Evolutionary conservation across 306 rosid species (phyloP).

Genomic region (Quercus robur): DNA sequence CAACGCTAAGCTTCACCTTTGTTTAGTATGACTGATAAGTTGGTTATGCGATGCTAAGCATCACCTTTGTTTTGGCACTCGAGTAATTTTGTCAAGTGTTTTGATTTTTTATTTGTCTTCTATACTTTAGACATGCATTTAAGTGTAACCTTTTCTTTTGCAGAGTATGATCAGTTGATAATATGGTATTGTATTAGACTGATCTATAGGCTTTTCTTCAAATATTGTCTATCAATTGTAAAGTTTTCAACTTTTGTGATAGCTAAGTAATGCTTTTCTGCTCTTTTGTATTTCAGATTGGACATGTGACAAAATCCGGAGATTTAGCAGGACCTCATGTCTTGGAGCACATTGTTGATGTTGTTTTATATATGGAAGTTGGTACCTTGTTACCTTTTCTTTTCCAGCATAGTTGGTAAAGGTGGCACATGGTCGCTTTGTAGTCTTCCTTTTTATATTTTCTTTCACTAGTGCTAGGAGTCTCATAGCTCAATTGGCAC

Average conservation of each 20-base stretch:
- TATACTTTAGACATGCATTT: not conserved
- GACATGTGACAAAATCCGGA: conserved; percentile 89
- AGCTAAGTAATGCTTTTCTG: not conserved
- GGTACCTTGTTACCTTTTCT: conserved; percentile 48
- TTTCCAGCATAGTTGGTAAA: conserved; percentile 25
- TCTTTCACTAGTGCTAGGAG: not conserved
- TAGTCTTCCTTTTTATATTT: conserved; percentile 8
- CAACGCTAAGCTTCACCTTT: not conserved
- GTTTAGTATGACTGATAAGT: not conserved
- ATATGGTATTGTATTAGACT: conserved; percentile 10
- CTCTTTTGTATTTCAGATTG: conserved; percentile 57
- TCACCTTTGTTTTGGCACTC: not conserved
- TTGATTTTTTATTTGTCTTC: not conserved
- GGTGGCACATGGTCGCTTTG: not conserved
- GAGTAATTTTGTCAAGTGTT: not conserved
- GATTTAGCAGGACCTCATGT: conserved; percentile 94
- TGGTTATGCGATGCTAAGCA: not conserved
- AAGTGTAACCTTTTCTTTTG: not conserved
- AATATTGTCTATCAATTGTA: conserved; percentile 11
- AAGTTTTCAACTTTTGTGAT: conserved; percentile 9
- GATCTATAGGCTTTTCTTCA: conserved; percentile 11
- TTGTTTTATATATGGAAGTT: conserved; percentile 90
- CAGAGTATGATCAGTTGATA: not conserved
- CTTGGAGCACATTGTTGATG: conserved; percentile 95
- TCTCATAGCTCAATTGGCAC: too few species aligned